These are phyloP conservation scores for Pseudogymnoascus sp. DNA, from an alignment of 2,329 filamentous ascomycete genomes.

Conservation along the genomic window DNA sequence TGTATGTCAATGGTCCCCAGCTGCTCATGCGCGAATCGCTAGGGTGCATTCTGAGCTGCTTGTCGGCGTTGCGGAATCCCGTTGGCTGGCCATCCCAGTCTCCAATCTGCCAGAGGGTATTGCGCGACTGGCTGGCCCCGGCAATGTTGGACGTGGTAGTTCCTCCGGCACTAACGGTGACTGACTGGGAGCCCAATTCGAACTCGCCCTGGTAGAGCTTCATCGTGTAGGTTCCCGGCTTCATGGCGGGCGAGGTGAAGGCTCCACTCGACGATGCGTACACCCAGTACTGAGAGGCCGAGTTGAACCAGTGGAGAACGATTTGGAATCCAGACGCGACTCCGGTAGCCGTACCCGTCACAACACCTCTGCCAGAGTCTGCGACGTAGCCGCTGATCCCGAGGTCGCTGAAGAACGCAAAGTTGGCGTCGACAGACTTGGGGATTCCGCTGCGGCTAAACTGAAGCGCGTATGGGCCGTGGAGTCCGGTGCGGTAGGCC, in stretches of 20 bases:
- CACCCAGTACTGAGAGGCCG: slow-evolving; percentile 56
- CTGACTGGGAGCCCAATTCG: slow-evolving; percentile 41
- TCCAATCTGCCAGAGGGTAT: slow-evolving; percentile 55
- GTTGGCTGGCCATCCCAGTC: slow-evolving; percentile 56
- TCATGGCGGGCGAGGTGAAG: slow-evolving; percentile 59
- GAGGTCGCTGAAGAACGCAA: slow-evolving; percentile 52
- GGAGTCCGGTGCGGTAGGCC: slow-evolving; percentile 51
- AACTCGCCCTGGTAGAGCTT: slow-evolving; percentile 54
- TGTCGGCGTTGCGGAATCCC: slow-evolving; percentile 59
- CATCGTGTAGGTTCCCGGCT: slow-evolving; percentile 61
- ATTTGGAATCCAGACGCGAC: slow-evolving; percentile 42
- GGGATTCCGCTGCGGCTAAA: slow-evolving; percentile 53
- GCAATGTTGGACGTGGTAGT: slow-evolving; percentile 43
- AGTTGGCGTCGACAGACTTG: slow-evolving; percentile 34
- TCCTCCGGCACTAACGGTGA: slow-evolving; percentile 42
- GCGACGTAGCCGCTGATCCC: slow-evolving; percentile 51
- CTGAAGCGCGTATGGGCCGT: slow-evolving; percentile 56
- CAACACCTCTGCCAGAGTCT: slow-evolving; percentile 46
- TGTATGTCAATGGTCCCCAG: slow-evolving; percentile 55
- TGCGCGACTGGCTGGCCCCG: slow-evolving; percentile 38
- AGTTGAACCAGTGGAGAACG: slow-evolving; percentile 61
- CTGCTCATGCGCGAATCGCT: slow-evolving; percentile 54
- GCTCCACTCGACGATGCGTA: slow-evolving; percentile 45
- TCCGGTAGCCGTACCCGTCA: slow-evolving; percentile 53
- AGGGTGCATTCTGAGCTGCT: slow-evolving; percentile 61